A percentile compares a stretch with the other conserved stretches of the same genome.
Conservation (phyloP, 1,284 basidiomycete genomes). For the Trichosporon coremiiforme region DNA sequence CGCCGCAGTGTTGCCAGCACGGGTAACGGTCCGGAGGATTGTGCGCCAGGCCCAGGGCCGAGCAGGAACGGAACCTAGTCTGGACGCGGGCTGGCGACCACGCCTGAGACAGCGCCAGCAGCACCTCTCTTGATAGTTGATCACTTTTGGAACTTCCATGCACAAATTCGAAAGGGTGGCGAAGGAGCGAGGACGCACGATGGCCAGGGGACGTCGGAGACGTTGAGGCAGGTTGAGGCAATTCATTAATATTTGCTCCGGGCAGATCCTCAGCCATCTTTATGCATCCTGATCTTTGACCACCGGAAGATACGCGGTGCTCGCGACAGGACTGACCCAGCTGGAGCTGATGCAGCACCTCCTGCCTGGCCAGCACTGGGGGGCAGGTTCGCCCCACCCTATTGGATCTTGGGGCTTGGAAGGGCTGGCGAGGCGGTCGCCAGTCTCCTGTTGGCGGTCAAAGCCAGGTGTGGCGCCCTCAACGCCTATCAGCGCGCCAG, state of each 20-base stretch:
- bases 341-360: neutral
- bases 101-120: neutral
- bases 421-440: neutral
- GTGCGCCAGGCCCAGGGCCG: neutral
- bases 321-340: neutral
- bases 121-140: neutral
- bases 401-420: neutral
- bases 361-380: too few relatives aligned
- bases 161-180: neutral
- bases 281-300: neutral
- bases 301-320: neutral
- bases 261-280: conserved; percentile 1
- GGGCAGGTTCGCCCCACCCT: neutral
- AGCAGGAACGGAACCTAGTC: neutral
- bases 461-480: neutral
- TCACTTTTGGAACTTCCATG: neutral
- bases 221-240: neutral
- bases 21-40: neutral
- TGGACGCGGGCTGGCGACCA: neutral
- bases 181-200: neutral
- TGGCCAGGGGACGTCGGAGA: neutral
- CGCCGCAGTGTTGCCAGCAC: neutral
- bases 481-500: too few relatives aligned
- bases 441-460: neutral
- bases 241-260: neutral